Base-by-base conservation (phyloP, 2,329 filamentous ascomycete species). In the Paecilomyces sp. region DNA sequence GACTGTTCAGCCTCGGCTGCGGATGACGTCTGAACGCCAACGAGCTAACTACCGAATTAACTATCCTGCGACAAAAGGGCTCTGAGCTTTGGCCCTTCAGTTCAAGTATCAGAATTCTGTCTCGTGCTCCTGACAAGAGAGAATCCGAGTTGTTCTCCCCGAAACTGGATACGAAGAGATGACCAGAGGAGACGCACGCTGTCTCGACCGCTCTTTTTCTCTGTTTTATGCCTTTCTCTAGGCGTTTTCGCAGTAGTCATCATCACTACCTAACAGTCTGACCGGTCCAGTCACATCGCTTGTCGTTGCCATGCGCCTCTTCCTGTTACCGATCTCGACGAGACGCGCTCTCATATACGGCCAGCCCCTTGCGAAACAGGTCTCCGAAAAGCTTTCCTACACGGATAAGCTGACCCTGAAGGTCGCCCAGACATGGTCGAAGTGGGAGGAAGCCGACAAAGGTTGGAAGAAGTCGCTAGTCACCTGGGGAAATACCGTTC, bases 401-500 rank as follows among this genome's bases (percentile, higher is more conserved):
- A 71, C 88, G 61, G 92, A 97, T 74, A 87, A 85, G 71, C 76
- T 86, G 65, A 88, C 88, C 55, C 78, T 79, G 67, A 90, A 87
- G 70, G 91, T 90, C 0, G 86, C 89, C 53, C 82, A 85, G 67
- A 87, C 88, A 52, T 97, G 93, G 93, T 83, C 89, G 3, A 79
- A 81, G 60, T 97, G 93, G 92, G 94, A 97, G 76, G 86, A 88
- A 73, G 88, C 88, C 65, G 87, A 92, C 18, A 82, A 81, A 53
- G 90, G 90, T 58, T 97, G 94, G 94, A 91, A 97, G 80, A 91
- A 89, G 71, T 86, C 86, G 67, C 82, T 97, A 22, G 93, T 94
- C 57, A 82, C 84, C 61, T 95, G 93, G 74, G 94, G 94, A 59
- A 97, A 99, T 77, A 80, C 86, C 55, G 86, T 91, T 15, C 85